Base-by-base conservation (phyloP, 2,329 filamentous ascomycete genomes). In the Aspergillus tanneri region DNA sequence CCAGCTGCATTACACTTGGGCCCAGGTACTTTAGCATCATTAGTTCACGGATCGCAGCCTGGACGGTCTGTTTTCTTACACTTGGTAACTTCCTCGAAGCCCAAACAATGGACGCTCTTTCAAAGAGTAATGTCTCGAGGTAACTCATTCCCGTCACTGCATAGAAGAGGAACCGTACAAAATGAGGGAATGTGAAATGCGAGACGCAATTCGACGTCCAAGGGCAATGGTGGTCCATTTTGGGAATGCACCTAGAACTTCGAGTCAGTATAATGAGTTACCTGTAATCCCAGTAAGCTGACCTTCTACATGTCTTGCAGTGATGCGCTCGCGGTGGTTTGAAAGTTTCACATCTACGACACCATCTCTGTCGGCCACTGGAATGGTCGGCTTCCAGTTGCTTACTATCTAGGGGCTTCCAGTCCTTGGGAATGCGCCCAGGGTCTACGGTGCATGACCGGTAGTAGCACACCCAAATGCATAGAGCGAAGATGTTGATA, bases 161-260 rank as follows among this genome's bases (percentile, higher is more conserved):
- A 58, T 81, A 85, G 53, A 79, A 74, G 34, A 86, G 65, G 61
- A 85, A 85, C 18, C 83, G 81, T 12, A 84, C 65, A 62, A 85
- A 86, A 61, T 85, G 83, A 2, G 83, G 83, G 51, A 84, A 79
- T 0, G 82, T 85, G 55, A 78, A 79, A 65, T 85, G 78, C 34
- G 82, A 85, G 44, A 86, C 81, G 59, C 83, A 86, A 59, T 85
- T 85, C 25, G 70, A 72, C 19, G 82, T 85, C 83, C 83, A 86
- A 5, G 82, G 81, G 61, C 83, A 86, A 62, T 86, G 83, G 61
- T 84, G 81, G 62, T 84, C 81, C 81, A 84, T 84, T 64, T 83
- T 84, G 1, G 80, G 80, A 41, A 84, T 78, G 57, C 81, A 83
- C 67, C 79, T 82, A 41, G 12, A 21, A n/a, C n/a, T n/a, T n/a